phyloP scores from a whole-genome alignment of 2,329 filamentous ascomycete genomes.

The Verticillium nubilum region DNA sequence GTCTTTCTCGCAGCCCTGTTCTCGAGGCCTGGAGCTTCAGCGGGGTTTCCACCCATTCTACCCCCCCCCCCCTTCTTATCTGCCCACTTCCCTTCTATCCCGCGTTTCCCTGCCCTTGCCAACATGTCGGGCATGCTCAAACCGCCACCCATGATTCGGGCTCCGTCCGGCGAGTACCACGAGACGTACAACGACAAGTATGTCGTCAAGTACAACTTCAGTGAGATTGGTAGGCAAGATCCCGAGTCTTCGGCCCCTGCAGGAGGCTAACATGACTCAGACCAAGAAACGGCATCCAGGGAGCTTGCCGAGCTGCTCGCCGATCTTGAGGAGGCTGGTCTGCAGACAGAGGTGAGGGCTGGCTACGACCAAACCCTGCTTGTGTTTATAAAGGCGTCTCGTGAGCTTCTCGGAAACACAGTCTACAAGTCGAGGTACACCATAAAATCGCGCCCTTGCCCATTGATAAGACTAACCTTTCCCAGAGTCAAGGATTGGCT shows the following conservation, averaged over 20 bases:
- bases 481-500: slow-evolving; percentile 69
- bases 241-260: neutral
- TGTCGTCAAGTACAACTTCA: slow-evolving; percentile 32
- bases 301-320: slow-evolving; percentile 43
- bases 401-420: slow-evolving; percentile 56
- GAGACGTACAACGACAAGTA: slow-evolving; percentile 30
- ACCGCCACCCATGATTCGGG: neutral
- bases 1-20: neutral
- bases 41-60: neutral
- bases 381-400: slow-evolving; percentile 60
- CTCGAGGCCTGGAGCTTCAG: neutral
- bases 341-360: slow-evolving; percentile 67
- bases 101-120: neutral
- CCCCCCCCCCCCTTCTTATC: neutral
- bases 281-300: slow-evolving; percentile 24
- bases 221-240: slow-evolving; percentile 19
- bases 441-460: neutral
- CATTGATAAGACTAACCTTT: neutral
- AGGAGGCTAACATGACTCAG: slow-evolving; percentile 14
- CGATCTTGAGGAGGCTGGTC: slow-evolving; percentile 55
- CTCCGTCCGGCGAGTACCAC: neutral
- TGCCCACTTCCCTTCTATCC: neutral
- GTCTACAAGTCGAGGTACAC: slow-evolving; percentile 61
- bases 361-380: slow-evolving; percentile 63
- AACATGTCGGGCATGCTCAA: neutral